These are phyloP conservation scores for Calycina herbarum DNA, from an alignment of 2,329 filamentous ascomycete species.

Conservation along the genomic window DNA sequence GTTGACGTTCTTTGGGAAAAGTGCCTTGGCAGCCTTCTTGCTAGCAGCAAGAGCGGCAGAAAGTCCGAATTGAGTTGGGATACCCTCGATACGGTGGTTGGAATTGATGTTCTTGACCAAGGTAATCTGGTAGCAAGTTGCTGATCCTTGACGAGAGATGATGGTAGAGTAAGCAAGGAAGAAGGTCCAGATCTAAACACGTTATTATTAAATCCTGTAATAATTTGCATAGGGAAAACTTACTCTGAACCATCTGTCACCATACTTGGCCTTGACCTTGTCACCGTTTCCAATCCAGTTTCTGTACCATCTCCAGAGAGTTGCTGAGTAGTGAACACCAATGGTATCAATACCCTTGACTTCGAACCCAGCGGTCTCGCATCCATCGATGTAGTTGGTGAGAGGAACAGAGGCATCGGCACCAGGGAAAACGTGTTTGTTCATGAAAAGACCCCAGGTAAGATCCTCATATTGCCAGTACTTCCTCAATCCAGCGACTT, in stretches of 20 bases:
- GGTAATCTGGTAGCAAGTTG: constrained; percentile 77
- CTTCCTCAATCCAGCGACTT: constrained; percentile 92
- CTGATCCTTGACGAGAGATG: constrained; percentile 70
- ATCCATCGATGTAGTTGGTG: constrained; percentile 78
- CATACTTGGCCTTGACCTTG: constrained; percentile 93
- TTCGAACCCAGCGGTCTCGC: constrained; percentile 87
- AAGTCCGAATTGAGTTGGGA: constrained; percentile 65
- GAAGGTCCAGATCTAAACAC: constrained; percentile 72
- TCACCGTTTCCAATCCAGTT: constrained; percentile 96
- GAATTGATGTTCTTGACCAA: constrained; percentile 83
- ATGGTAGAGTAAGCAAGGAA: constrained; percentile 78
- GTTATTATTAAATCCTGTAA: constrained; percentile 21
- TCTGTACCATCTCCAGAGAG: constrained; percentile 96
- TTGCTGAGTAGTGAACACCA: constrained; percentile 95
- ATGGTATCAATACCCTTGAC: constrained; percentile 91
- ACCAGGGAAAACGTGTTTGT: constrained; percentile 98
- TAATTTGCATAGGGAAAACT: constrained; percentile 41
- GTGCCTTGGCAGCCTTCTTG: constrained; percentile 29
- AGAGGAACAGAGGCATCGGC: constrained; percentile 94
- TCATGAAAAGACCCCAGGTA: constrained; percentile 98
- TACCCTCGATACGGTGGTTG: constrained; percentile 73
- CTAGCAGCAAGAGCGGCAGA: constrained; percentile 55
- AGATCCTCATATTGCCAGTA: constrained; percentile 97
- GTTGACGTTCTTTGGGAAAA: constrained; percentile 25
- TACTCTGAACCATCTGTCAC: constrained; percentile 91